Percentiles rank a stretch among this genome's conserved stretches.
Conservation (phyloP, 306 rosid genomes). For the Glycine tomentella region DNA sequence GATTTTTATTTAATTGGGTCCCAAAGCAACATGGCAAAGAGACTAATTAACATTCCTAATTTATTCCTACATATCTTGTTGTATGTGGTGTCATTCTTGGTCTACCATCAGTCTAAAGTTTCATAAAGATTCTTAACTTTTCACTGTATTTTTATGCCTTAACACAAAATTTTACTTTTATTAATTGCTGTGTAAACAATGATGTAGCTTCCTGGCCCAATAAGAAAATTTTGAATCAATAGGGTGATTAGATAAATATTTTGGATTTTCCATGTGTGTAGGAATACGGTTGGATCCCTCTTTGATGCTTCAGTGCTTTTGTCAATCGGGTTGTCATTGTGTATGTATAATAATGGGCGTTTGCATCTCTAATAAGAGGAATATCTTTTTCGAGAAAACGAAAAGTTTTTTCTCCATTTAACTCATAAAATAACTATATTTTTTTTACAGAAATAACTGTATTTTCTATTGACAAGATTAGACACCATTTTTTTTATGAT, state of each 20-base stretch:
- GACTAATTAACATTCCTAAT: neutral
- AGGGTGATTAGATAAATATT: neutral
- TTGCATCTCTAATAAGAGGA: too few relatives aligned
- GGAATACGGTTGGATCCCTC: neutral
- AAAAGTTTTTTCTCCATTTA: too few relatives aligned
- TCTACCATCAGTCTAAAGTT: neutral
- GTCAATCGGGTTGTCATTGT: neutral
- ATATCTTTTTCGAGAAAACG: too few relatives aligned
- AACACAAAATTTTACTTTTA: neutral
- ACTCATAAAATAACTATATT: too few relatives aligned
- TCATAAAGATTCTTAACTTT: neutral
- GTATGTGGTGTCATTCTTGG: neutral
- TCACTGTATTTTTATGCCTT: neutral
- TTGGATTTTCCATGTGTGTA: neutral
- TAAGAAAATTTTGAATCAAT: neutral
- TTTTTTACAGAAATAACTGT: too few relatives aligned
- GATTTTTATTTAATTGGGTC: constrained; percentile 38
- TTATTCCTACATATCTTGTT: neutral
- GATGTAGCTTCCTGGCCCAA: neutral
- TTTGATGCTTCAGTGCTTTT: neutral
- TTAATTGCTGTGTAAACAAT: neutral
- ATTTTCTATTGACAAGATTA: neutral
- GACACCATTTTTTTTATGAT: neutral
- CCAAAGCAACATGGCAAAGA: neutral
- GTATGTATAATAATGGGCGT: too few relatives aligned